Evolutionary conservation across 2,329 filamentous ascomycete genomes (phyloP), one percentile per base, ranked within the genome.

Genomic region (Pseudocercospora vitis): DNA sequence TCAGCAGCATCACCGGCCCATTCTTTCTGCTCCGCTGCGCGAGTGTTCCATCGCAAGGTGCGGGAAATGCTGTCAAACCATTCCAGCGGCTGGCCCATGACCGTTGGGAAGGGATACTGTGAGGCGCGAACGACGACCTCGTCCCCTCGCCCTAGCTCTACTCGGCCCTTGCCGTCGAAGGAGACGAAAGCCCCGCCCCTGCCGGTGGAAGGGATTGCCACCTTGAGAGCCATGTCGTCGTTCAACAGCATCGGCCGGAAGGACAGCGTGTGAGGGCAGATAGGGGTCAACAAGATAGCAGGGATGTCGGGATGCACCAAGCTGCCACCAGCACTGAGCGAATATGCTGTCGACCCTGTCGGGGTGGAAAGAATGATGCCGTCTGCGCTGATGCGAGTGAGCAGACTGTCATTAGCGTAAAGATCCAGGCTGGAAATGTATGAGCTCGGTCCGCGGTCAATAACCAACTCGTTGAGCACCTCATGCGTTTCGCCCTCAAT

Each of bases 231-330:
- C 79, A 96, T 89, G 52, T 89, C 94, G 74, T 99, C 94, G 45
- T 91, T 95, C 45, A 99, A 83, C 6, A 99, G 88, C 94, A 99
- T 97, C 28, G 94, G 94, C 7, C 94, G 85, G 82, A 99, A 99
- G 11, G 90, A 96, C 12, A 99, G 80, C 0, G 92, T 97, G 70
- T 99, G 94, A 7, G 94, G 94, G 73, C 94, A 99, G 72, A 99
- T 97, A 16, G 94, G 94, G 0, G 94, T 99, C 50, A 99, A 83
- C 35, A 97, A 85, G 64, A 99, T 96, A 63, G 91, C 94, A 11
- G 94, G 94, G 56, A 99, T 96, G 68, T 96, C 92, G 0, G 94
- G 94, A 70, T 97, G 92, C 53, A 97, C 92, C 40, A 99, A 85
- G 18, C 91, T 95, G 64, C 94, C 94, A 56, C 94, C 94, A 12